Conservation (phyloP, 306 rosid genomes). For the Prunus fruticosa region DNA sequence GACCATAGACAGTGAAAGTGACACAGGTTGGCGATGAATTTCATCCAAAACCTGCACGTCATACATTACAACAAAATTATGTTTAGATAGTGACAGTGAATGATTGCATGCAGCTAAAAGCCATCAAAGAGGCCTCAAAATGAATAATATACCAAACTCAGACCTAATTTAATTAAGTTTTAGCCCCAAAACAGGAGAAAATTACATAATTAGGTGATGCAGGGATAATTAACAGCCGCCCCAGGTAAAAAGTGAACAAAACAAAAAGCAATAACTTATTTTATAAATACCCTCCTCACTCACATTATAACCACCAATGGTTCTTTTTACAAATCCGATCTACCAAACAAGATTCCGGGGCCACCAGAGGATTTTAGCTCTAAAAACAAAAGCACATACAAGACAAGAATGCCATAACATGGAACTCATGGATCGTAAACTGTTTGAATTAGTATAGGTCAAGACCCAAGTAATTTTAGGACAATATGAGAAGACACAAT, state of each 20-base stretch:
- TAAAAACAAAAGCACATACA: background rate
- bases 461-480: background rate
- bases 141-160: background rate
- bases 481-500: background rate
- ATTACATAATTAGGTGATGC: background rate
- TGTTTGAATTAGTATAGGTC: background rate
- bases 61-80: conserved; percentile 10
- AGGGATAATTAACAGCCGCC: background rate
- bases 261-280: background rate
- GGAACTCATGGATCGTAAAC: background rate
- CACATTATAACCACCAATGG: background rate
- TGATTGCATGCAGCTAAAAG: background rate
- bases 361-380: background rate
- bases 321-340: background rate
- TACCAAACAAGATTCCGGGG: background rate
- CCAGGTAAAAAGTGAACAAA: background rate
- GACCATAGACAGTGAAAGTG: conserved; percentile 78
- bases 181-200: background rate
- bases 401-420: background rate
- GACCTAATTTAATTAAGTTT: background rate
- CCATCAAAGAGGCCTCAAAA: background rate
- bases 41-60: conserved; percentile 86
- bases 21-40: conserved; percentile 83
- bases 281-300: background rate
- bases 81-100: background rate